These are phyloP conservation scores for Fusarium fujikuroi DNA, from an alignment of 2,329 filamentous ascomycete species.

Conservation along the genomic window DNA sequence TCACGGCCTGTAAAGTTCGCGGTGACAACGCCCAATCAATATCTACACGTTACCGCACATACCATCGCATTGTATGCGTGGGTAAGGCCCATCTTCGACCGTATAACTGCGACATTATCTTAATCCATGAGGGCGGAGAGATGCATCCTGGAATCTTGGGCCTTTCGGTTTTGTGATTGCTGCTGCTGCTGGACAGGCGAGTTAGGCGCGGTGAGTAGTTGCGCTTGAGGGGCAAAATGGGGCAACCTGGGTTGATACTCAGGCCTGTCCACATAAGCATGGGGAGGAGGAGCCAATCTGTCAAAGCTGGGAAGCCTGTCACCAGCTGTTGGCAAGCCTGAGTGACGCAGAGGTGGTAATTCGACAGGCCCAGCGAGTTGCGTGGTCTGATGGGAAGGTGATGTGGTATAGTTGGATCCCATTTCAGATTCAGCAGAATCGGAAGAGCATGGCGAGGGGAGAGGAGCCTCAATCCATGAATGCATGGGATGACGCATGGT, in stretches of 20 bases:
- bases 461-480: slow-evolving; percentile 47
- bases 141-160: slow-evolving; percentile 42
- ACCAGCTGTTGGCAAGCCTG: neutral
- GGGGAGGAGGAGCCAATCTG: slow-evolving; percentile 19
- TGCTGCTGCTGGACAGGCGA: slow-evolving; percentile 40
- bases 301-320: slow-evolving; percentile 48
- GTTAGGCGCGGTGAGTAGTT: slow-evolving; percentile 45
- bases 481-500: slow-evolving; percentile 36
- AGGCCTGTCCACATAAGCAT: slow-evolving; percentile 11
- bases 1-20: neutral
- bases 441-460: slow-evolving; percentile 55
- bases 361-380: slow-evolving; percentile 54
- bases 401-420: slow-evolving; percentile 70
- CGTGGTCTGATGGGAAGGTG: slow-evolving; percentile 57
- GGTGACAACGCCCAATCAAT: neutral
- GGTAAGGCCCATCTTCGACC: neutral
- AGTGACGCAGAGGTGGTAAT: slow-evolving; percentile 51
- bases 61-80: neutral
- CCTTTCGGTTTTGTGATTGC: slow-evolving; percentile 23
- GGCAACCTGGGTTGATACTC: slow-evolving; percentile 27
- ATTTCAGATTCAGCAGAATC: slow-evolving; percentile 72
- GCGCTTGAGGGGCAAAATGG: slow-evolving; percentile 28
- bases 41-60: neutral
- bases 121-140: slow-evolving; percentile 39
- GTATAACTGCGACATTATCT: neutral